Base-by-base conservation (phyloP, 345 rosid genomes). In the Triadica sebifera region DNA sequence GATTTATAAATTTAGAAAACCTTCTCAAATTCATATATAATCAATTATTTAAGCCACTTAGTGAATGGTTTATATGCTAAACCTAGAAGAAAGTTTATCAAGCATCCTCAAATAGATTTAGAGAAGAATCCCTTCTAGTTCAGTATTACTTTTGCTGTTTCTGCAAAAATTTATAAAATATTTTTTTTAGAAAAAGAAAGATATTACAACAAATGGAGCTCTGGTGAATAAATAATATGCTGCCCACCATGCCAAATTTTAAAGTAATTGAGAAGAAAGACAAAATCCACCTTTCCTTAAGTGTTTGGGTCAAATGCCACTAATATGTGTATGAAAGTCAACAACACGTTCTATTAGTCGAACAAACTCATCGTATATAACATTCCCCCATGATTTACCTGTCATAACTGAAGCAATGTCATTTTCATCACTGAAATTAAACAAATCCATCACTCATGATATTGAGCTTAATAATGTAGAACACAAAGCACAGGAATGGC, bases 361-460 rank as follows among this genome's bases (percentile, higher is more conserved):
- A 69, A 91, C 99, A 84, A 95, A 95, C 84, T 90, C 97, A 80
- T 95, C 96, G 68, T 88, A 90, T 53, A 93, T 49, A 70, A 93
- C 88, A 82, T 95, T 95, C 43, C 98, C 92, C 97, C 99, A 91
- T 80, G 85, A 72, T 95, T 95, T 76, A 95, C 96, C 99, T 91
- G 87, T 53, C 81, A 88, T 71, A 47, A 60, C 50, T 52, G 62
- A 19, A 56, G 34, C 12, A 66, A 55, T 69, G 58, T 70, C 41
- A 70, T 11, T n/a, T 52, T 20, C 56, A 65, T 59, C 20, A 49
- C 13, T 13, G 29, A 60, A 15, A 13, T 13, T 47, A 46, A 46
- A 51, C 57, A 45, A 25, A 50, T 49, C 17, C 12, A 67, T 22
- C 19, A 20, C 63, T 20, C 65, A 66, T 47, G 29, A 71, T 62